Evolutionary conservation across 805 yeast genomes (phyloP).

Genomic region (Ogataea philodendri): DNA sequence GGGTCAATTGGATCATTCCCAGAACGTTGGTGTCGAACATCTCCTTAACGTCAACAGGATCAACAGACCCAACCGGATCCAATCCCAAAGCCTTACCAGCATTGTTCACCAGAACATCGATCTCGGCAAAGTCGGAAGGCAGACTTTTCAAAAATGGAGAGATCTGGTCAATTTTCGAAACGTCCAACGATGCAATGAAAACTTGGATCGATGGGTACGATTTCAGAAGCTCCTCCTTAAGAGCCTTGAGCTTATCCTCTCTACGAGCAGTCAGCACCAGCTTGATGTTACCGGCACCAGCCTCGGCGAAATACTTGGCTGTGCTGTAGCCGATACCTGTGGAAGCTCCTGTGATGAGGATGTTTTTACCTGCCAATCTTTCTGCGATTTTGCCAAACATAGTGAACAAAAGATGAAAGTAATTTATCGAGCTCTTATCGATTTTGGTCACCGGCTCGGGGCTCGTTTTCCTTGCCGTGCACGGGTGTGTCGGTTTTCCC

Average conservation of each 20-base stretch:
- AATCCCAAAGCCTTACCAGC: slow-evolving; percentile 82
- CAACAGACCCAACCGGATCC: slow-evolving; percentile 71
- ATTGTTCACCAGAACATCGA: slow-evolving; percentile 68
- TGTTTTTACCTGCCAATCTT: slow-evolving; percentile 73
- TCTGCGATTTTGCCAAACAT: slow-evolving; percentile 59
- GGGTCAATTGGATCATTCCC: slow-evolving; percentile 82
- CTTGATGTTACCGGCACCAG: slow-evolving; percentile 49
- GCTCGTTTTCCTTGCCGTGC: slow-evolving; percentile 10
- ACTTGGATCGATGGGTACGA: slow-evolving; percentile 37
- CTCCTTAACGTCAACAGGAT: slow-evolving; percentile 58
- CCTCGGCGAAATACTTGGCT: slow-evolving; percentile 78
- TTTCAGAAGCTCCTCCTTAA: slow-evolving; percentile 37
- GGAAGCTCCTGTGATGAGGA: slow-evolving; percentile 94
- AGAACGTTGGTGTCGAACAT: slow-evolving; percentile 87
- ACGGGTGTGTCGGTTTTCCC: slow-evolving; percentile 1
- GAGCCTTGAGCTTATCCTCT: slow-evolving; percentile 41
- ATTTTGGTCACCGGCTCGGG: slow-evolving; percentile 4
- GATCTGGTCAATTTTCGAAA: slow-evolving; percentile 44
- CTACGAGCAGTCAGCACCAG: slow-evolving; percentile 54
- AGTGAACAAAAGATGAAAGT: background rate
- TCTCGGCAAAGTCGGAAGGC: slow-evolving; percentile 50
- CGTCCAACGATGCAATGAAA: slow-evolving; percentile 38
- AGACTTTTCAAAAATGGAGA: slow-evolving; percentile 42
- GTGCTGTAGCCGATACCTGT: slow-evolving; percentile 95
- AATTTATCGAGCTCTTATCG: slow-evolving; percentile 4